Base-by-base conservation (phyloP, 257 asterid genomes). In the Jacaranda copaia region DNA sequence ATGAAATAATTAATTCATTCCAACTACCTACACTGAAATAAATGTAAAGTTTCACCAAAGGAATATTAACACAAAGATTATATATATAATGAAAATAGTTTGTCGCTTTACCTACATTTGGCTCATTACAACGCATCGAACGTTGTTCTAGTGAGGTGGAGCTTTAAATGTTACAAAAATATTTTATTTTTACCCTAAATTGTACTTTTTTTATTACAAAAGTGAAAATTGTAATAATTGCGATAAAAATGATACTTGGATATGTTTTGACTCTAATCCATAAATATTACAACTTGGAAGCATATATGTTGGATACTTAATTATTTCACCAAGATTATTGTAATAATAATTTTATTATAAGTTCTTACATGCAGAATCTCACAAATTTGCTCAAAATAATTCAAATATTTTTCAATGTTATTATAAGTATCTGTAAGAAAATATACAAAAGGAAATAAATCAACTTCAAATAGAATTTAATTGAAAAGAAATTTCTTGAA, bases 241-340 rank as follows among this genome's bases (percentile, higher is more conserved):
- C 35, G n/a, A 19, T 5, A 6, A 13, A 72, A 5, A 5, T 0
- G 12, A 25, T 25, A 25, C 32, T 25, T 25, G 32, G 32, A 25
- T 5, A n/a, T 57, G 70, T 60, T 72, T 57, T 13, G 5, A 58
- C 45, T 45, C 13, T 42, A 73, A 45, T 15, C 19, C 60, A 73
- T 15, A 46, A 73, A 45, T 59, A 15, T 42, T 72, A 32, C 49
- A 59, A 32, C 4, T 25, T 35, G 55, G 7, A 11, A 55, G 18
- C 5, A 19, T 43, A 58, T 8, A 39, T 19, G 14, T 20, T 11
- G 19, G 7, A 48, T 75, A 52, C 6, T 73, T 25, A 53, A 35
- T 52, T 49, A 38, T 64, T 52, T n/a, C 12, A 42, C 8, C 1
- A 25, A 58, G 40, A 20, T 6, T 73, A 20, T 53, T 42, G 48